Base-by-base conservation (phyloP, 345 rosid genomes). In the Corymbia maculata region DNA sequence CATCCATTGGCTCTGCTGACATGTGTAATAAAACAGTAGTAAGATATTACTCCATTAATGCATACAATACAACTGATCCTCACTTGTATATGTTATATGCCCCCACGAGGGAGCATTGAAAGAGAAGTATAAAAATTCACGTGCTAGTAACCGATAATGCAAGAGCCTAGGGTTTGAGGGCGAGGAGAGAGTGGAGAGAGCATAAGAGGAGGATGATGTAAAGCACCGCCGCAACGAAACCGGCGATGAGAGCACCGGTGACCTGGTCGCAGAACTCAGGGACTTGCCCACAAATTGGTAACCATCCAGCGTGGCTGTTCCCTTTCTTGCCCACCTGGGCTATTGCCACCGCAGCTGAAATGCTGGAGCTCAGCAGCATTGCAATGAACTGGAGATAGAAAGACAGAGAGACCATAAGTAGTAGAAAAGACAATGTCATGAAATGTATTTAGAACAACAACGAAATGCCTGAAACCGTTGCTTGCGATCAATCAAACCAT, bases 291-390 rank as follows among this genome's bases (percentile, higher is more conserved):
- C 95, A 95, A 68, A 95, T 86, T 4, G 97, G 95, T 7, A 93
- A 89, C 97, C 97, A 95, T 10, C 97, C 96, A 12, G 97, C 95
- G 80, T 92, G 95, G 44, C 85, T 89, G 75, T 90, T 93, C 86
- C 97, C 96, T 45, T 93, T 91, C 89, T 93, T 94, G 50, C 97
- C 97, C 86, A 95, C 93, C 53, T 68, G 70, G 51, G 92, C 97
- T 89, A 93, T 89, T 85, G 94, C 95, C 90, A 95, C 44, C 2
- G 97, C 94, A 21, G 97, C 93, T 1, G 96, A 91, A 61, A 94
- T 89, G 93, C 94, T 93, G 24, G 95, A 93, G n/a, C 90, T 90
- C 17, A 93, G 89, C 30, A 94, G 59, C 88, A 90, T 30, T 14
- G 93, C 89, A 22, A 88, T 50, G 28, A 88, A 88, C 95, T 92